Evolutionary conservation across 1,284 basidiomycete species (phyloP).

Genomic region (Irpex sp.): DNA sequence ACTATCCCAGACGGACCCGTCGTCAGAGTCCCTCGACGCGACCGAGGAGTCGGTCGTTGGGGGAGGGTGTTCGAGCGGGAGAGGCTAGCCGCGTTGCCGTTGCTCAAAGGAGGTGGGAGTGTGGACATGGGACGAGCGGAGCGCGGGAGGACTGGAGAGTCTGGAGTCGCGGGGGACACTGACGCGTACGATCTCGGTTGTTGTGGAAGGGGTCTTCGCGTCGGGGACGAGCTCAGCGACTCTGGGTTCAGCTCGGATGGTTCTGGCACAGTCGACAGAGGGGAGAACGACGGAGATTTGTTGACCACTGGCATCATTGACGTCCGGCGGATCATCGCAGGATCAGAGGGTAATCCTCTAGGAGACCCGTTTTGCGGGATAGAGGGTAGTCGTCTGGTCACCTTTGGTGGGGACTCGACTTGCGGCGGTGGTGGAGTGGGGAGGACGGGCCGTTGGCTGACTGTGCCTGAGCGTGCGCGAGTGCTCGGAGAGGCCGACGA

Average conservation of each 20-base stretch:
- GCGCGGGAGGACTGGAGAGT: background rate
- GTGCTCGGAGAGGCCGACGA: constrained; percentile 11
- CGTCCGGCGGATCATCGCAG: constrained; percentile 8
- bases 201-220: background rate
- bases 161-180: background rate
- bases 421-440: constrained; percentile 14
- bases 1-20: background rate
- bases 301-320: constrained; percentile 3
- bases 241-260: constrained; percentile 1
- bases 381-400: constrained; percentile 2
- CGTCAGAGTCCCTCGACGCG: constrained; percentile 4
- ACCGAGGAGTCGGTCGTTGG: constrained; percentile 4
- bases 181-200: background rate
- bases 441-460: constrained; percentile 18
- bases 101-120: background rate
- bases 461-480: constrained; percentile 24
- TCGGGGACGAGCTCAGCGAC: background rate
- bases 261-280: constrained; percentile 14
- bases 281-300: constrained; percentile 10
- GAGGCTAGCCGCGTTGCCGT: background rate
- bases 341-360: constrained; percentile 9
- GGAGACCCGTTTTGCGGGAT: constrained; percentile 7
- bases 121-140: constrained; percentile 4
- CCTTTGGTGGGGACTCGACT: constrained; percentile 4
- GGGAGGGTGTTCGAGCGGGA: constrained; percentile 11